phyloP scores from a whole-genome alignment of 2,329 filamentous ascomycete genomes.

The Fusarium verticillioides region DNA sequence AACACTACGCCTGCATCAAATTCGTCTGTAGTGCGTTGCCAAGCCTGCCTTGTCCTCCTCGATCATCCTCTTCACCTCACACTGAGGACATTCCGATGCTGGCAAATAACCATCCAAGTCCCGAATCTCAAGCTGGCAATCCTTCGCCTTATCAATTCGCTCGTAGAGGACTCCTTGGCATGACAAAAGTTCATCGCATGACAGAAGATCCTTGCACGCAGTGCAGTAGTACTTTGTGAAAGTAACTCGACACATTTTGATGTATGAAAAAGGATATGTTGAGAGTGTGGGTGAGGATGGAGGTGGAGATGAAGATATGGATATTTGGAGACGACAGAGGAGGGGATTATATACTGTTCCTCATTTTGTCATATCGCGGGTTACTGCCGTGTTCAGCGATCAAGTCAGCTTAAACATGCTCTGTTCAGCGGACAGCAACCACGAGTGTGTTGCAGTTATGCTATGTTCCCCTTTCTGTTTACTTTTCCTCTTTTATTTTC shows the following conservation, averaged over 20 bases:
- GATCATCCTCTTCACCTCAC: background rate
- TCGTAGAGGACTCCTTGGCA: background rate
- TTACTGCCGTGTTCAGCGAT: rapidly evolving
- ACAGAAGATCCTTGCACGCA: background rate
- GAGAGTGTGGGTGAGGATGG: no score
- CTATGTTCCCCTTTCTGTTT: background rate
- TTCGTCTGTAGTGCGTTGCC: background rate
- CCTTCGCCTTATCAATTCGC: background rate
- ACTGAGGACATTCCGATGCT: background rate
- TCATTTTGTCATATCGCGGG: rapidly evolving
- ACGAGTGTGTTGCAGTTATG: background rate
- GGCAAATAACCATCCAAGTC: background rate
- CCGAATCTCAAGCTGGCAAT: background rate
- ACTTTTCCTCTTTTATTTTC: background rate
- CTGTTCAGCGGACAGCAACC: background rate
- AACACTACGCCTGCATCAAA: background rate
- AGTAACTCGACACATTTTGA: background rate
- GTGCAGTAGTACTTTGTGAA: background rate
- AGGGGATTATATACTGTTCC: background rate
- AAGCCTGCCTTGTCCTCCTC: background rate
- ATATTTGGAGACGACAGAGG: no score
- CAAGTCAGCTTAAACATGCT: background rate
- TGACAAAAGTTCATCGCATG: background rate
- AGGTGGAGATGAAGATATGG: no score
- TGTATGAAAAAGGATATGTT: background rate